Conservation (phyloP, 2,329 filamentous ascomycete species). For the Trematosphaeria pertusa region DNA sequence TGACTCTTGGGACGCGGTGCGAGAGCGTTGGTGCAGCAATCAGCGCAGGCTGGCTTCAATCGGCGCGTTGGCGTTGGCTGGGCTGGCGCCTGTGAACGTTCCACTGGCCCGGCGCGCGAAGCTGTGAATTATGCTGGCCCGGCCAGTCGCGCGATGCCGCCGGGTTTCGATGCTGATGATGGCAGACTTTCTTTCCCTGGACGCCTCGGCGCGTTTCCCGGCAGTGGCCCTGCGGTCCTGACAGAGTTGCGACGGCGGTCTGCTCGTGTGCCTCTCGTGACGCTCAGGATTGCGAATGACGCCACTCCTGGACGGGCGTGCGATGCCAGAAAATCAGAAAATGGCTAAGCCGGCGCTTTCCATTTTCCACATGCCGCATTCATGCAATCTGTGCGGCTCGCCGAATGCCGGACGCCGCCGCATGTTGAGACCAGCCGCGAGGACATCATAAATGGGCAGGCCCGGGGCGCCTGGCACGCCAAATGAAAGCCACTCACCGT, state of each 20-base stretch:
- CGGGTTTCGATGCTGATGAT: conserved; percentile 1
- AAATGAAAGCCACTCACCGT: conserved; percentile 38
- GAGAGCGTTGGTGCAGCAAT: conserved; percentile 37
- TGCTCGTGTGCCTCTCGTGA: conserved; percentile 35
- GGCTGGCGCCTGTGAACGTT: conserved; percentile 16
- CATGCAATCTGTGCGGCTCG: conserved; percentile 13
- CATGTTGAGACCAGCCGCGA: conserved; percentile 6
- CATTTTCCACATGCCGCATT: too few species aligned
- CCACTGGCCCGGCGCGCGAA: conserved; percentile 34
- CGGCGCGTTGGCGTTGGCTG: conserved; percentile 28
- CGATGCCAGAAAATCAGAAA: not conserved
- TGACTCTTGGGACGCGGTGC: conserved; percentile 28
- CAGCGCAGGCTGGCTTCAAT: conserved; percentile 33
- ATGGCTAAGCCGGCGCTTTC: conserved; percentile 31
- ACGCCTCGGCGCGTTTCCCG: not conserved
- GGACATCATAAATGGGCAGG: conserved; percentile 13
- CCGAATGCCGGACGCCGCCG: conserved; percentile 18
- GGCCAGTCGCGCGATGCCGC: too few species aligned
- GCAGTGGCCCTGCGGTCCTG: conserved; percentile 2
- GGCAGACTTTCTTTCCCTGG: not conserved
- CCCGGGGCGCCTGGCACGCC: conserved; percentile 12
- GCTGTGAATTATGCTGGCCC: not conserved
- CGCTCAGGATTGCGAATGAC: conserved; percentile 10
- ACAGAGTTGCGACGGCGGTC: conserved; percentile 9
- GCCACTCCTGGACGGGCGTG: conserved; percentile 14